A percentile compares a stretch with the other conserved stretches of the same genome.
phyloP scores from a whole-genome alignment of 495 filamentous ascomycete genomes.

The Aspergillus cavernicola region DNA sequence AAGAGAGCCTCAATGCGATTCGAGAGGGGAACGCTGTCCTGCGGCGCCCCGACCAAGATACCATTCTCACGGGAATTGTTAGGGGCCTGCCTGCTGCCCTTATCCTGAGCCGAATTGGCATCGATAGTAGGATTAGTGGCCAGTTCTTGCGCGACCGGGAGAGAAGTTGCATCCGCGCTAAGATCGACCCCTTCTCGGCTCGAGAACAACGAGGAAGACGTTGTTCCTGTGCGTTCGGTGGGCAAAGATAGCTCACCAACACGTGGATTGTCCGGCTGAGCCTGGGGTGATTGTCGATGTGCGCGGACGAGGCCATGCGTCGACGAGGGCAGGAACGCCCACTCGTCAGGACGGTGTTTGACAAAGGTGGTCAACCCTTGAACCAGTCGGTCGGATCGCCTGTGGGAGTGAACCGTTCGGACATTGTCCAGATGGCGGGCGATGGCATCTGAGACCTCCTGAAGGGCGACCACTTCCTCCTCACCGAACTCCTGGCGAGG shows the following conservation, averaged over 20 bases:
- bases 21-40: neutral
- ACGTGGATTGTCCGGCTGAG: neutral
- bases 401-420: conserved; percentile 25
- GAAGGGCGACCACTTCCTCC: conserved; percentile 23
- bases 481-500: conserved; percentile 36
- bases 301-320: too few species aligned
- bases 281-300: too few species aligned
- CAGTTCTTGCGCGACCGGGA: neutral
- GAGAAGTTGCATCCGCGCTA: neutral
- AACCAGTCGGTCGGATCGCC: conserved; percentile 26
- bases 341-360: conserved; percentile 20
- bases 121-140: too few species aligned
- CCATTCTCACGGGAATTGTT: too few species aligned
- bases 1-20: conserved; percentile 2
- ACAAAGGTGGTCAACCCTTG: conserved; percentile 30
- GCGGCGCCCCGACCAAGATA: neutral
- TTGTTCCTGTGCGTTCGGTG: neutral
- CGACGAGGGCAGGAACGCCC: neutral
- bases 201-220: neutral
- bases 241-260: neutral
- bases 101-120: too few species aligned
- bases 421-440: conserved; percentile 30
- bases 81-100: too few species aligned
- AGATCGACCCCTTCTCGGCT: neutral
- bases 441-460: conserved; percentile 32